A percentile compares a stretch with the other conserved stretches of the same genome.
Conservation (phyloP, 108 stramenopile genomes). For the Pseudonitzschia pungens region DNA sequence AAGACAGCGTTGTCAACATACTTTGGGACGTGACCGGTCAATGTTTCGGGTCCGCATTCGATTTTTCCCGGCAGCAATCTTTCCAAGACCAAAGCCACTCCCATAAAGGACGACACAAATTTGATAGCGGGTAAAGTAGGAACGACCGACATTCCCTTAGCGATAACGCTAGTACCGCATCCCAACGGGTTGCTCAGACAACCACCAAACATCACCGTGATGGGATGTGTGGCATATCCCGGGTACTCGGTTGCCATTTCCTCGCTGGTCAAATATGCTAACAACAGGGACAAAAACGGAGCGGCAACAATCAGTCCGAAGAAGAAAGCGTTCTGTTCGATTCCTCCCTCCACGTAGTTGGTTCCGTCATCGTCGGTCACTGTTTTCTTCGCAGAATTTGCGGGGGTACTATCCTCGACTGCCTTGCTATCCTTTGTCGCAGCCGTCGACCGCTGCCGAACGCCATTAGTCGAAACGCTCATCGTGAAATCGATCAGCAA, state of each 20-base stretch:
- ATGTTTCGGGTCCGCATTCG: constrained; percentile 49
- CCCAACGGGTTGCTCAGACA: constrained; percentile 28
- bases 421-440: not conserved
- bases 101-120: constrained; percentile 69
- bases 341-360: constrained; percentile 56
- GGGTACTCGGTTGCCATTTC: constrained; percentile 34
- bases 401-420: not conserved
- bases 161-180: constrained; percentile 29
- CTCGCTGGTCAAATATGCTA: constrained; percentile 49
- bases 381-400: constrained; percentile 6
- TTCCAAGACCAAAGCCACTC: constrained; percentile 76
- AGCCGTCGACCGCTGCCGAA: not conserved
- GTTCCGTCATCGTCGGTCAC: constrained; percentile 51
- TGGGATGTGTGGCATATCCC: constrained; percentile 37
- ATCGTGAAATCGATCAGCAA: not conserved
- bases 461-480: not conserved
- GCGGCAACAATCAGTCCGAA: constrained; percentile 48
- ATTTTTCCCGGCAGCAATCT: constrained; percentile 77
- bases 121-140: constrained; percentile 30
- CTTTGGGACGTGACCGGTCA: constrained; percentile 60
- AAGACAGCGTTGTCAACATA: constrained; percentile 62
- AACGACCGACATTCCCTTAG: constrained; percentile 42
- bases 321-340: constrained; percentile 60
- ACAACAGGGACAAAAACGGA: constrained; percentile 54
- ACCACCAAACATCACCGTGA: constrained; percentile 41